Evolutionary conservation across 176 grass and related monocot species (phyloP), one percentile per base, ranked within the genome.

Genomic region (Tuctoria greenei): DNA sequence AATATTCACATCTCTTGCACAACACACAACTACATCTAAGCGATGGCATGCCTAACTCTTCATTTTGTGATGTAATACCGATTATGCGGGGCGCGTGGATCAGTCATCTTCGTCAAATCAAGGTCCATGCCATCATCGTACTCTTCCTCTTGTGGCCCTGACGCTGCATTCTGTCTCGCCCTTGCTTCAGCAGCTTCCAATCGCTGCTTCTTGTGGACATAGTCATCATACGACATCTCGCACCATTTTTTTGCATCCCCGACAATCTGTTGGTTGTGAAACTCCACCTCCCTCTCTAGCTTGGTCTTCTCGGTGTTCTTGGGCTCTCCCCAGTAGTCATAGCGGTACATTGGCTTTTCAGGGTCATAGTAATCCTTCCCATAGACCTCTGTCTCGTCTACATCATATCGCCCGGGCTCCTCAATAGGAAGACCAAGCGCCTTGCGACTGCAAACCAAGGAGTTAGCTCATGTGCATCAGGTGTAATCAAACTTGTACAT

Each of bases 201-300:
- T 0, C 7, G 47, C 35, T 55, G 35, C 78, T 80, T 80, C 67
- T 84, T 79, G 54, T 50, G 52, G 24, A 90, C 76, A 25, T 88
- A 88, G 11, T 91, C 84, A 15, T 93, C 79, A 5, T 90, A 94
- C 0, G 86, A 92, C 84, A 88, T 90, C 24, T 94, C 95, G 0
- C 88, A 92, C 95, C 95, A 94, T 64, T 93, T 88, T n/a, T 76
- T 87, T 6, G 77, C 87, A 15, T 72, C 87, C 10, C 91, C 91
- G 14, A 97, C 27, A 38, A 93, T 65, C 38, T 78, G 77, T 67
- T 61, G 63, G 45, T 93, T 89, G 20, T 93, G 88, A 21, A 68
- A 64, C 61, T 92, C 79, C n/a, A 81, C 67, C 0, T 79, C 80
- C 49, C 73, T 68, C 82, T 88, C 86, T 72, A 86, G 45, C 69